A percentile compares a stretch with the other conserved stretches of the same genome.
These are phyloP conservation scores for Pulveroboletus sp. DNA, from an alignment of 768 basidiomycete genomes.

Conservation along the genomic window DNA sequence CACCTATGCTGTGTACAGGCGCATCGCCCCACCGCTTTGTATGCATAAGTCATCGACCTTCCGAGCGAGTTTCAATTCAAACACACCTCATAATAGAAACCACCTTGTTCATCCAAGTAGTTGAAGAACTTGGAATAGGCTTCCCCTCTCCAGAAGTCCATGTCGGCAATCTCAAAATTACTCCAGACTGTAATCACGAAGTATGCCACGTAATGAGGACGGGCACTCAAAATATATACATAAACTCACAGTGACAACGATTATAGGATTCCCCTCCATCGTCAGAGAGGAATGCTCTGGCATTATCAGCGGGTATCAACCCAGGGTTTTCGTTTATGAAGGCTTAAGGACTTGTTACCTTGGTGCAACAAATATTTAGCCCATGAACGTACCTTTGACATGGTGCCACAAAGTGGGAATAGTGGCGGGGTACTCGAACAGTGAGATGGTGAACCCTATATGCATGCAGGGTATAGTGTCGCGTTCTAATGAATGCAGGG, in stretches of 20 bases:
- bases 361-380: not conserved
- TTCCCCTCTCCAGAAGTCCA: slow-evolving; percentile 84
- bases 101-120: slow-evolving; percentile 73
- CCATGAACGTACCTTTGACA: slow-evolving; percentile 51
- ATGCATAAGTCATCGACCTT: not conserved
- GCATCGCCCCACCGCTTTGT: slow-evolving; percentile 78
- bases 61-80: not conserved
- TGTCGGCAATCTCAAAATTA: slow-evolving; percentile 81
- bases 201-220: not conserved
- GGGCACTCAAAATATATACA: not conserved
- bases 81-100: slow-evolving; percentile 86
- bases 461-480: slow-evolving; percentile 19
- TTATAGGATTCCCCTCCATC: slow-evolving; percentile 66
- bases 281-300: slow-evolving; percentile 71
- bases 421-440: slow-evolving; percentile 75
- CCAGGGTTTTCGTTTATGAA: slow-evolving; percentile 63
- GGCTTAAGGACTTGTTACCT: slow-evolving; percentile 36
- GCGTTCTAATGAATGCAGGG: not conserved
- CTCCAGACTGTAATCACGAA: slow-evolving; percentile 51
- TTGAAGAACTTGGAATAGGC: slow-evolving; percentile 84
- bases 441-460: slow-evolving; percentile 71
- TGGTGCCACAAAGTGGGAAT: slow-evolving; percentile 76
- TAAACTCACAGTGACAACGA: slow-evolving; percentile 66
- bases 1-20: slow-evolving; percentile 82
- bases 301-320: slow-evolving; percentile 57